Base-by-base conservation (phyloP, 257 asterid species). In the Parsonsia alboflavescens region DNA sequence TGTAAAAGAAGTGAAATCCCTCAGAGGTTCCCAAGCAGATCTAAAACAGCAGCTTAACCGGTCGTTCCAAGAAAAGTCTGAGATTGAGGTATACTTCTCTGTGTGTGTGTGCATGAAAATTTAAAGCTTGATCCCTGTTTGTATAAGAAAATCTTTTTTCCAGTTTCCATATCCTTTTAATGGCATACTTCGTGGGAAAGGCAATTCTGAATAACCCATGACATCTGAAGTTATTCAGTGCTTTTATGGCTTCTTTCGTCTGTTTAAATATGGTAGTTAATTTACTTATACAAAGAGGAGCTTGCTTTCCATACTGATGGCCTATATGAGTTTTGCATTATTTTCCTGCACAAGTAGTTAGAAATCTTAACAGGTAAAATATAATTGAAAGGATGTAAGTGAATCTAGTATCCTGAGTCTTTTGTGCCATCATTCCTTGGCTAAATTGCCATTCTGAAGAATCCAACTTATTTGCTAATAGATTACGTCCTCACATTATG, bases 1-100 rank as follows among this genome's bases (percentile, higher is more conserved):
- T 73, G 89, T 90, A 53, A 95, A 87, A 86, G 99, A 95, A 83
- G 96, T 95, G 79, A 95, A 85, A 84, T 88, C 99, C 52, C 89
- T 95, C 28, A 85, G 99, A 86, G 84, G 85, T 76, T 86, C 93
- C 77, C 96, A 87, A 72, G 80, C 88, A 77, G 93, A 87, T 68
- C 73, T 92, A 73, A 90, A 83, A 80, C 83, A 86, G 81, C 89
- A 87, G 85, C 89, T 92, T 62, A 76, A 86, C 78, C 89, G 82
- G 72, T 84, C 89, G 12, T 78, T 76, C 45, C 28, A 81, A 62
- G 94, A 88, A 77, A 95, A 88, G 81, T 78, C 87, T 61, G 76
- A 84, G 77, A 76, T 74, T 26, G 91, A 90, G 99, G 99, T 95
- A 90, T 65, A 41, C 39, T 33, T 33, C n/a, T n/a, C n/a, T n/a